phyloP scores from a whole-genome alignment of 345 rosid genomes.

The Gossypium rotundifolium region DNA sequence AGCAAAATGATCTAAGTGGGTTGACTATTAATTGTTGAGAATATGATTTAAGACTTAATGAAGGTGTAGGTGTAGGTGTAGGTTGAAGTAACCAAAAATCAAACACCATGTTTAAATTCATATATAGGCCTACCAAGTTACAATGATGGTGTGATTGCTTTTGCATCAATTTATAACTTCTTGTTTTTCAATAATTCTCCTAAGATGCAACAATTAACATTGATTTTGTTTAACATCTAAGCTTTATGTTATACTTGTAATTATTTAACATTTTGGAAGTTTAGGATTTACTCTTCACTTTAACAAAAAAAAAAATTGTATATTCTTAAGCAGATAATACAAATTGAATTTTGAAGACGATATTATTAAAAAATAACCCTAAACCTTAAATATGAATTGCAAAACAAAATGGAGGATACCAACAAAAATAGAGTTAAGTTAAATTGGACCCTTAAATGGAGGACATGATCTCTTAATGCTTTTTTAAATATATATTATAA shows the following conservation, averaged over 20 bases:
- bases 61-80: not conserved
- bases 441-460: too few relatives aligned
- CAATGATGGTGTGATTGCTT: too few relatives aligned
- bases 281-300: too few relatives aligned
- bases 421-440: too few relatives aligned
- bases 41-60: not conserved
- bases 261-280: not conserved
- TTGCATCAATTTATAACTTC: too few relatives aligned
- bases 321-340: too few relatives aligned
- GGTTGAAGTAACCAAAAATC: not conserved
- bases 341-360: accelerated
- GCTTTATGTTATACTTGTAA: not conserved
- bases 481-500: too few relatives aligned
- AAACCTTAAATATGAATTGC: too few relatives aligned
- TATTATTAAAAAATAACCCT: too few relatives aligned
- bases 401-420: too few relatives aligned
- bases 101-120: not conserved
- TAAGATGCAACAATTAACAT: not conserved
- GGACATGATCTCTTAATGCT: too few relatives aligned
- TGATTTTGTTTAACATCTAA: not conserved
- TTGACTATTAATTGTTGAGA: not conserved
- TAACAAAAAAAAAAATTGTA: too few relatives aligned
- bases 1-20: not conserved
- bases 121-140: not conserved
- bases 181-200: not conserved